These are phyloP conservation scores for Filosporella fistucella DNA, from an alignment of 495 filamentous ascomycete species.

Conservation along the genomic window DNA sequence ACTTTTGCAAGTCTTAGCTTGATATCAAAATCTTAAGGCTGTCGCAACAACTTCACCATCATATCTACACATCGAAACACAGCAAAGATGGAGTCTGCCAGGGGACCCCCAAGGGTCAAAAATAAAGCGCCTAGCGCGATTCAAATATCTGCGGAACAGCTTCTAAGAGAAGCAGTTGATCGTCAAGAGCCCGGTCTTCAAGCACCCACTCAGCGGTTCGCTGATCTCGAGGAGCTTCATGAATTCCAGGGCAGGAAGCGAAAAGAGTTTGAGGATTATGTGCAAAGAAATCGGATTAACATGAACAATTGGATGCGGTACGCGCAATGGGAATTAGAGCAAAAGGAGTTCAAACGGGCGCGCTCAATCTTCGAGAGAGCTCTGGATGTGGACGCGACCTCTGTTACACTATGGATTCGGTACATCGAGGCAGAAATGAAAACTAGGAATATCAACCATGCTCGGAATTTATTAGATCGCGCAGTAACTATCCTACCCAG, in stretches of 20 bases:
- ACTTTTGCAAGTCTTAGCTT: background rate
- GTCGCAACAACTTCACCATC: too few relatives aligned
- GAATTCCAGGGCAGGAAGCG: slow-evolving; percentile 94
- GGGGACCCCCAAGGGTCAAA: slow-evolving; percentile 93
- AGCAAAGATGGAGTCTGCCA: slow-evolving; percentile 76
- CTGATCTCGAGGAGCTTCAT: slow-evolving; percentile 95
- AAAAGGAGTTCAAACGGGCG: slow-evolving; percentile 95
- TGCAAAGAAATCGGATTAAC: slow-evolving; percentile 88
- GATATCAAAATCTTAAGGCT: too few relatives aligned
- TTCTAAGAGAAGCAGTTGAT: slow-evolving; percentile 96
- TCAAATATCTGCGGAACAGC: slow-evolving; percentile 95
- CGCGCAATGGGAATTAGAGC: slow-evolving; percentile 94
- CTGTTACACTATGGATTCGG: slow-evolving; percentile 74
- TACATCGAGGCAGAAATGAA: slow-evolving; percentile 98
- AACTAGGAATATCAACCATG: slow-evolving; percentile 94
- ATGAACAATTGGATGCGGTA: slow-evolving; percentile 99
- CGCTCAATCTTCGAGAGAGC: slow-evolving; percentile 96
- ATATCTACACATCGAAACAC: too few relatives aligned
- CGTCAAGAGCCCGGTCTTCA: slow-evolving; percentile 86
- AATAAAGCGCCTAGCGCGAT: slow-evolving; percentile 88
- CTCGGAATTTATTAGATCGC: slow-evolving; percentile 88
- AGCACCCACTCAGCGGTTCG: slow-evolving; percentile 90
- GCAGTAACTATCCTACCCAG: slow-evolving; percentile 90
- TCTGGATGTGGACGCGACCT: slow-evolving; percentile 84
- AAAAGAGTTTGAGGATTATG: slow-evolving; percentile 98